These are phyloP conservation scores for Maudiozyma barnettii DNA, from an alignment of 805 yeast species.

Conservation along the genomic window DNA sequence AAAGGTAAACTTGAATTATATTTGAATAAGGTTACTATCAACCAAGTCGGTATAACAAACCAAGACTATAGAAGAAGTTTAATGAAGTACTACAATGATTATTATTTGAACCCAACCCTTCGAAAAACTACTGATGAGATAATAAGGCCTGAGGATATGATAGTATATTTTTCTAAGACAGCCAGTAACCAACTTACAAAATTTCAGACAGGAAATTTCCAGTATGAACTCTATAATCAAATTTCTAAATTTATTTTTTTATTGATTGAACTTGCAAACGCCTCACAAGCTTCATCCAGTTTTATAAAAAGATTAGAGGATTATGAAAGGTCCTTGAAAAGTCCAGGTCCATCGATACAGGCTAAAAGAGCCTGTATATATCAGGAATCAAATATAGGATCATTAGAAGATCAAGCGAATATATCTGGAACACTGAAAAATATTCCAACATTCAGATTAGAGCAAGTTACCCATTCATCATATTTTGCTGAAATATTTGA, in stretches of 20 bases:
- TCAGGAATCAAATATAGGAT: background rate
- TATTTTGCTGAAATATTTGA: constrained; percentile 41
- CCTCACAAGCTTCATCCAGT: constrained; percentile 5
- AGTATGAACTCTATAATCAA: constrained; percentile 19
- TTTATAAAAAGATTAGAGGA: constrained; percentile 35
- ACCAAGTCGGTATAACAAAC: constrained; percentile 26
- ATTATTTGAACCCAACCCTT: constrained; percentile 36
- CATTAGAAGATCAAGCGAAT: background rate
- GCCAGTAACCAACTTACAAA: constrained; percentile 45
- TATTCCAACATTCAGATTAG: constrained; percentile 41
- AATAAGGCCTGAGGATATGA: constrained; percentile 35
- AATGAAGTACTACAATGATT: constrained; percentile 52
- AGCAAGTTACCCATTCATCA: constrained; percentile 47
- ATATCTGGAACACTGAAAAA: background rate
- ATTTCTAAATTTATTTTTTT: constrained; percentile 19
- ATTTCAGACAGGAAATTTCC: constrained; percentile 22
- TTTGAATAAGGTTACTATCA: constrained; percentile 40
- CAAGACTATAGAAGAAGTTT: constrained; percentile 48
- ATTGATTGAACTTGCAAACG: constrained; percentile 12
- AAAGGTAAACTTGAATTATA: constrained; percentile 29
- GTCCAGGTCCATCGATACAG: background rate
- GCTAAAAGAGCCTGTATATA: background rate
- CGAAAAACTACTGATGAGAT: constrained; percentile 23
- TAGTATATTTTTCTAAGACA: constrained; percentile 43
- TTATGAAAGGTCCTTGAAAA: constrained; percentile 24